Percentiles rank a stretch among this genome's conserved stretches.
Evolutionary conservation across 2,329 filamentous ascomycete genomes (phyloP).

Genomic region (Xylariomycetidae sp.): DNA sequence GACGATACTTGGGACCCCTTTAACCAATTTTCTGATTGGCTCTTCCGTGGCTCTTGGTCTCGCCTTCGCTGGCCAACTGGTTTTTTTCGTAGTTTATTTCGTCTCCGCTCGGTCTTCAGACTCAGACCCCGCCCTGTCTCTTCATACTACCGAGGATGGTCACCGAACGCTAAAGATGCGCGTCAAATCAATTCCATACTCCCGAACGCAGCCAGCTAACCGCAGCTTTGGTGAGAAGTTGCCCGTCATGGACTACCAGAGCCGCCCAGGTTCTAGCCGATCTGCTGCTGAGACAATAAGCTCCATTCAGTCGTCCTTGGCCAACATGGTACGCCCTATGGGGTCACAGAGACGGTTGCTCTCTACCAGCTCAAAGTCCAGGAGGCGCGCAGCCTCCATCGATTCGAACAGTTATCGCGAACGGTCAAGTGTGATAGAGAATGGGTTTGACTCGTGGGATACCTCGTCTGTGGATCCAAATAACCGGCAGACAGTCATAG

Average conservation of each 20-base stretch:
- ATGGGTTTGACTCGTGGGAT: conserved; percentile 73
- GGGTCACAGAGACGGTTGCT: conserved; percentile 54
- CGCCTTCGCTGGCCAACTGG: conserved; percentile 42
- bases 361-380: conserved; percentile 33
- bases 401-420: conserved; percentile 37
- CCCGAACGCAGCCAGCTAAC: conserved; percentile 35
- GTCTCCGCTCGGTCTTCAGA: conserved; percentile 30
- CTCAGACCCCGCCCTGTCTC: conserved; percentile 21
- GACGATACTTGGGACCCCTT: conserved; percentile 28
- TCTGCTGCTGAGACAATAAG: conserved; percentile 41
- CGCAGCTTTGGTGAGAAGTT: conserved; percentile 10
- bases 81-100: conserved; percentile 43
- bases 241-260: conserved; percentile 28
- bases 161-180: conserved; percentile 27
- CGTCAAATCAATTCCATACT: conserved; percentile 51
- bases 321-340: conserved; percentile 47
- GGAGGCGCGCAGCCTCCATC: conserved; percentile 41
- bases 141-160: conserved; percentile 29
- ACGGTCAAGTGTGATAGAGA: conserved; percentile 38
- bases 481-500: conserved; percentile 53
- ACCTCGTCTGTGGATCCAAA: conserved; percentile 63
- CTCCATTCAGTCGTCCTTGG: conserved; percentile 45
- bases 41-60: conserved; percentile 40
- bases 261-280: conserved; percentile 40
- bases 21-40: conserved; percentile 36